Conservation (phyloP, 306 rosid genomes). For the Prunus campanulata region DNA sequence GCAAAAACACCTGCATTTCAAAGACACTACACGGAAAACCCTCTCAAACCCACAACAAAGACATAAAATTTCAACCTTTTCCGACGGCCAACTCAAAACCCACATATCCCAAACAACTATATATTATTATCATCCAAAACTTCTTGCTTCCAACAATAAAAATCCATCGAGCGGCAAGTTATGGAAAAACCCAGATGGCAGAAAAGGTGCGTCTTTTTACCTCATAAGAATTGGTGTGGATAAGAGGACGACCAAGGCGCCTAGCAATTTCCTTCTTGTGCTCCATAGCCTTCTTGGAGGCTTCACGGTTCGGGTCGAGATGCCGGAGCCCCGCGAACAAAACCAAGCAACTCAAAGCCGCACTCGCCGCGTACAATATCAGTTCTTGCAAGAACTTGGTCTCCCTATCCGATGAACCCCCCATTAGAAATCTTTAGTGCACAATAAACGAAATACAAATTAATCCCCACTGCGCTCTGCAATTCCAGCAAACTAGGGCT, state of each 20-base stretch:
- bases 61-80: not conserved
- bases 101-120: not conserved
- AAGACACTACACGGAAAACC: not conserved
- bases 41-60: not conserved
- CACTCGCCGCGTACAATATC: conserved; percentile 88
- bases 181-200: not conserved
- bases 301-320: conserved; percentile 89
- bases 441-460: not conserved
- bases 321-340: conserved; percentile 73
- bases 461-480: not conserved
- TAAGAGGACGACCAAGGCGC: conserved; percentile 97
- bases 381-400: conserved; percentile 68
- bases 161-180: not conserved
- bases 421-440: not conserved
- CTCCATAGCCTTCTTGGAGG: conserved; percentile 84
- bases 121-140: not conserved
- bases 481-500: not conserved
- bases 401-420: conserved; percentile 66
- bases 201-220: conserved; percentile 16
- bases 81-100: not conserved
- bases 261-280: conserved; percentile 85
- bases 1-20: not conserved
- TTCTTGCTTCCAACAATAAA: not conserved
- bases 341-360: conserved; percentile 77
- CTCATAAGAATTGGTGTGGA: conserved; percentile 88